phyloP scores from a whole-genome alignment of 495 filamentous ascomycete genomes.

The Cladorrhinum samala region DNA sequence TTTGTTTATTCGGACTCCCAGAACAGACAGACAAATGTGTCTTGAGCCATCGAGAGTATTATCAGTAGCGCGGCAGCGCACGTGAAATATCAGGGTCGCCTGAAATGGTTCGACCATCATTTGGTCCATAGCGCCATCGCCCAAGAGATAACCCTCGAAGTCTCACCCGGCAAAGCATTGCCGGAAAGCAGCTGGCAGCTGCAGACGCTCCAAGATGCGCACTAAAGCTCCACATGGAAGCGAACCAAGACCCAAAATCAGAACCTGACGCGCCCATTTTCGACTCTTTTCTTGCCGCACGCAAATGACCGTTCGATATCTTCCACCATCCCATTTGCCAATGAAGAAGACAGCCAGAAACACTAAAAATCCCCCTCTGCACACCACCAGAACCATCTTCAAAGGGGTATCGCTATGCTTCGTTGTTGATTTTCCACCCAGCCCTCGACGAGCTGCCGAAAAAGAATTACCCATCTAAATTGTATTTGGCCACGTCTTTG shows the following conservation, averaged over 20 bases:
- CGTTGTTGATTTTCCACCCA: slow-evolving; percentile 18
- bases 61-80: no score
- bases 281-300: background rate
- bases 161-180: no score
- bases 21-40: no score
- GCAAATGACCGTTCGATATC: background rate
- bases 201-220: no score
- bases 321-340: slow-evolving; percentile 7
- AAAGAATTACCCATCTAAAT: slow-evolving; percentile 14
- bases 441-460: slow-evolving; percentile 36
- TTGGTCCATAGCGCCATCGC: no score
- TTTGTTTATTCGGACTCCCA: slow-evolving; percentile 33
- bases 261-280: no score
- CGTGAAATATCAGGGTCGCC: no score
- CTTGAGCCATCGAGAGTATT: slow-evolving; percentile 17
- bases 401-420: slow-evolving; percentile 37
- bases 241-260: no score
- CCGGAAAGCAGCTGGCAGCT: no score
- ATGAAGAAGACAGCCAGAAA: slow-evolving; percentile 22
- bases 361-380: slow-evolving; percentile 18
- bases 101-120: no score
- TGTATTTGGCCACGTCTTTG: background rate
- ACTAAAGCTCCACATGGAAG: no score
- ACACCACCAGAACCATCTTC: slow-evolving; percentile 14
- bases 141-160: no score